Evolutionary conservation across 108 stramenopile genomes (phyloP).

Genomic region (Ochromonas danica): DNA sequence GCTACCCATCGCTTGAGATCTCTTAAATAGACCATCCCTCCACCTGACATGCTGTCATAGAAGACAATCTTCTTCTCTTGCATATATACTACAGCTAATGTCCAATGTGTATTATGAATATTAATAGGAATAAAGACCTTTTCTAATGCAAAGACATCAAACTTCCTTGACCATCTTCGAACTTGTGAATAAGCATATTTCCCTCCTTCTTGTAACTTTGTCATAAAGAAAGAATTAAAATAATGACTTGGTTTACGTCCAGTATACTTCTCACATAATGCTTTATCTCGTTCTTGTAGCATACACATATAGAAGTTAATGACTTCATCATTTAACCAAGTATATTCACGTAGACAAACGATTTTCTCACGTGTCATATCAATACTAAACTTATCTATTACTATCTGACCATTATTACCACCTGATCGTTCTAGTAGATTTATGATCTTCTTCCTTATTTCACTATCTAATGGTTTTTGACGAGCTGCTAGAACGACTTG

Average conservation of each 20-base stretch:
- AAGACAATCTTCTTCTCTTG: slow-evolving; percentile 66
- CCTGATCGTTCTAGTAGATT: too few species aligned
- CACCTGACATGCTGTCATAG: slow-evolving; percentile 57
- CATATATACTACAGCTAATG: slow-evolving; percentile 80
- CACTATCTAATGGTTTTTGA: too few species aligned
- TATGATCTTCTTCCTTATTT: too few species aligned
- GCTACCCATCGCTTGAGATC: slow-evolving; percentile 44
- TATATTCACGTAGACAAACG: background rate
- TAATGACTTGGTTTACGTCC: slow-evolving; percentile 72
- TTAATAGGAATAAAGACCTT: slow-evolving; percentile 88
- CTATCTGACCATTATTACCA: background rate
- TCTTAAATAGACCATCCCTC: slow-evolving; percentile 36
- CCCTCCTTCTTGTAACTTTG: slow-evolving; percentile 78
- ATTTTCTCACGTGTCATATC: slow-evolving; percentile 19
- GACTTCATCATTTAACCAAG: slow-evolving; percentile 95
- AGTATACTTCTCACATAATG: slow-evolving; percentile 59
- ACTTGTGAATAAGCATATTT: slow-evolving; percentile 3
- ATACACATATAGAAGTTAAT: slow-evolving; percentile 85
- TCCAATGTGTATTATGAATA: slow-evolving; percentile 82
- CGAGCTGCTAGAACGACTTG: too few species aligned
- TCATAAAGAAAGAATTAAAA: slow-evolving; percentile 91
- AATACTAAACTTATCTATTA: slow-evolving; percentile 20
- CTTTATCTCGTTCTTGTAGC: slow-evolving; percentile 72
- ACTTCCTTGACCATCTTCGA: slow-evolving; percentile 48
- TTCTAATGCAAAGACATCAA: slow-evolving; percentile 80